A percentile compares a stretch with the other conserved stretches of the same genome.
Conservation (phyloP, 2,329 filamentous ascomycete genomes). For the Thielaviopsis populi region DNA sequence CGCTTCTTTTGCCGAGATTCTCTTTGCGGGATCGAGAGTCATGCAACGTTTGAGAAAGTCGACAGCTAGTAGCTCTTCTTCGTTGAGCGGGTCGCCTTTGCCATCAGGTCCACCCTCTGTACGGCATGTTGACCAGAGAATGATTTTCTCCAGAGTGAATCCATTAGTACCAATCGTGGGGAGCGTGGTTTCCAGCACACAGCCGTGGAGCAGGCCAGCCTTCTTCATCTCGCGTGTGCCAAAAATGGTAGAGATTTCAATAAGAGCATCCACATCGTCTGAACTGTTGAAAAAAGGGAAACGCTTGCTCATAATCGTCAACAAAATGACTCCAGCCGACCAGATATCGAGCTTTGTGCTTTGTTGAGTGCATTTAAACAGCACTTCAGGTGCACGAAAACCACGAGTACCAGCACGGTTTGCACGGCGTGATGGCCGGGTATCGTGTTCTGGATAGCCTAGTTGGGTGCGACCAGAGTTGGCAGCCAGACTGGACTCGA, state of each 20-base stretch:
- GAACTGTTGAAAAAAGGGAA: constrained; percentile 98
- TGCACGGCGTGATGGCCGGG: constrained; percentile 70
- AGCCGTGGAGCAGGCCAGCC: constrained; percentile 71
- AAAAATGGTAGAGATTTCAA: constrained; percentile 94
- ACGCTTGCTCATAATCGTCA: constrained; percentile 82
- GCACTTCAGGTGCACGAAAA: constrained; percentile 88
- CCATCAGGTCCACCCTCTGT: constrained; percentile 43
- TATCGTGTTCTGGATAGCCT: constrained; percentile 73
- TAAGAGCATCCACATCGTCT: constrained; percentile 95
- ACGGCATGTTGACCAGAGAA: constrained; percentile 83
- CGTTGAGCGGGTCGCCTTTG: constrained; percentile 37
- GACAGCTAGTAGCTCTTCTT: constrained; percentile 58
- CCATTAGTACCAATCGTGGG: constrained; percentile 77
- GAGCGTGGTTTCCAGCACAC: constrained; percentile 83
- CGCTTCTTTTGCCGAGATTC: constrained; percentile 63
- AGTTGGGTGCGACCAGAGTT: constrained; percentile 37
- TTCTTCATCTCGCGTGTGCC: constrained; percentile 70
- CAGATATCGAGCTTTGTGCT: constrained; percentile 91
- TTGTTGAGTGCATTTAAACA: constrained; percentile 94
- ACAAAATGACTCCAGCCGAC: constrained; percentile 89
- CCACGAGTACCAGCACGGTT: constrained; percentile 91
- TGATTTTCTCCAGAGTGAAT: constrained; percentile 81
- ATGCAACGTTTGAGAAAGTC: constrained; percentile 58
- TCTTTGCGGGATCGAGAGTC: constrained; percentile 57
- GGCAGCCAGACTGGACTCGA: constrained; percentile 43